Evolutionary conservation across 2,329 filamentous ascomycete genomes (phyloP).

Genomic region (Monascus ruber): DNA sequence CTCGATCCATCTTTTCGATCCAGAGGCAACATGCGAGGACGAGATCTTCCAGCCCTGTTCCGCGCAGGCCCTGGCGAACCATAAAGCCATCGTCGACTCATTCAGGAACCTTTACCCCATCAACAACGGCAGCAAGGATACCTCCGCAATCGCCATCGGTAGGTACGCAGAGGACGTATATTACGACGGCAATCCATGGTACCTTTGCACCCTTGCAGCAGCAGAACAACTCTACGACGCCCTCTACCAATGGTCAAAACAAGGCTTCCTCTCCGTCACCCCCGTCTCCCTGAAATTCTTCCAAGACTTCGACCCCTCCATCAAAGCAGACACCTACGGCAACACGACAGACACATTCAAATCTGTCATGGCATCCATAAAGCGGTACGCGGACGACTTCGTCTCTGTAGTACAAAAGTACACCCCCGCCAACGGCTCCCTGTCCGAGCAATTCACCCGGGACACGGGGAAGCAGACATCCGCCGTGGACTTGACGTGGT

Average conservation of each 20-base stretch:
- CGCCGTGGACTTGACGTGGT: not conserved
- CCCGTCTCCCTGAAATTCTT: constrained; percentile 60
- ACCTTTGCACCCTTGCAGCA: constrained; percentile 62
- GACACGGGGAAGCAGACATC: not conserved
- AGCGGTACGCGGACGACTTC: constrained; percentile 51
- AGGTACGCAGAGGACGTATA: constrained; percentile 64
- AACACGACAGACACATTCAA: constrained; percentile 45
- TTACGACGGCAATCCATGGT: constrained; percentile 70
- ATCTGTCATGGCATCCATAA: constrained; percentile 48
- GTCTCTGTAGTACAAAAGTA: constrained; percentile 32
- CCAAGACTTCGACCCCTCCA: constrained; percentile 48
- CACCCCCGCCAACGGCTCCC: constrained; percentile 17
- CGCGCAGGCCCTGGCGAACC: constrained; percentile 56
- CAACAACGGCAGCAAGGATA: constrained; percentile 19
- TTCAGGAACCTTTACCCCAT: constrained; percentile 61
- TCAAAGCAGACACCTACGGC: constrained; percentile 52
- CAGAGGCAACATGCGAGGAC: constrained; percentile 22
- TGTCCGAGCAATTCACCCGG: constrained; percentile 32
- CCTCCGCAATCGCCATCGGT: constrained; percentile 37
- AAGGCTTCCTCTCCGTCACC: constrained; percentile 54
- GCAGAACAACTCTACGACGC: constrained; percentile 74
- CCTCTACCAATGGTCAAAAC: constrained; percentile 56
- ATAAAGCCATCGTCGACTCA: constrained; percentile 63
- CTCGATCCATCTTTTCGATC: constrained; percentile 33
- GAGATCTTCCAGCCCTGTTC: constrained; percentile 69